Base-by-base conservation (phyloP, 1,284 basidiomycete genomes). In the Leccinum insigne region DNA sequence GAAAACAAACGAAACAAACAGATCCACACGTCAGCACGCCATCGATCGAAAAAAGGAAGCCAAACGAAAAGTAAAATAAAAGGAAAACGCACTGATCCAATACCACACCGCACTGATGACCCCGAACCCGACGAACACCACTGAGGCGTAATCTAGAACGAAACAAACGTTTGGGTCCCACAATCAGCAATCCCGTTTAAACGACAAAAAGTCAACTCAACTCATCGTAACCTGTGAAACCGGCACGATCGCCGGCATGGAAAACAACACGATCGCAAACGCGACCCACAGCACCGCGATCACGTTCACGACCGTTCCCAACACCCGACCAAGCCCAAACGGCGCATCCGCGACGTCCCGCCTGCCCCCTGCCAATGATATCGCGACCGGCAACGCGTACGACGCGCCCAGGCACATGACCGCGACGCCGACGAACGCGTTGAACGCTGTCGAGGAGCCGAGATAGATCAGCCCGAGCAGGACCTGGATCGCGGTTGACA, bases 51-150 rank as follows among this genome's bases (percentile, higher is more conserved):
- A 18, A 35, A 23, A 10, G 10, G 16, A 47, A 16, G 7, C n/a
- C 29, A 38, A 23, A 38, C 5, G 26, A 26, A 29, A 35, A 29
- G 9, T 4, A 42, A 42, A 16, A 8, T 1, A 2, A 18, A 9
- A 5, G 6, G 14, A 21, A 4, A 4, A 81, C 84, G 40, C 68
- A 86, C 85, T 80, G 67, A 85, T 80, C 58, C 83, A 62, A 69
- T 88, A 89, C 87, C 86, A 88, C n/a, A 79, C 75, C 0, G 79
- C 81, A 60, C 85, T 85, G 52, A 89, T 80, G 11, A 74, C 69
- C 4, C 77, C 83, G 68, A 88, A 88, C 1, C 84, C 86, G 44
- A 88, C 81, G 65, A 88, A 88, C 21, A 89, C 86, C 7, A 85
- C 86, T 18, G 85, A 86, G 8, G 82, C 86, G 68, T 86, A 87